phyloP scores from a whole-genome alignment of 2,329 filamentous ascomycete genomes.

The Alternaria ventricosa region DNA sequence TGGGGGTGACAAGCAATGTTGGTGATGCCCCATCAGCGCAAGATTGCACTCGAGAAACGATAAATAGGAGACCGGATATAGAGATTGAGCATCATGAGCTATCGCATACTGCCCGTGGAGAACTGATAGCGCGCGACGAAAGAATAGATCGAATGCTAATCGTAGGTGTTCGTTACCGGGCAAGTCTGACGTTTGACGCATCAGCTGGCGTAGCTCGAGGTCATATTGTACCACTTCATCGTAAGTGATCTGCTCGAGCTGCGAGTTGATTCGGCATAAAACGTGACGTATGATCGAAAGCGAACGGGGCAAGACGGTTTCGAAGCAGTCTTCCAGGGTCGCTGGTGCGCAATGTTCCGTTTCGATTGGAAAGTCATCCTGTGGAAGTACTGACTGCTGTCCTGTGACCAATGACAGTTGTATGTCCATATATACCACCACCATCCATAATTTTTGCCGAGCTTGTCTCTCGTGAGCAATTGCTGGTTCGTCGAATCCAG shows the following conservation, averaged over 20 bases:
- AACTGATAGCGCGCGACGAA: background rate
- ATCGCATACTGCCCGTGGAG: background rate
- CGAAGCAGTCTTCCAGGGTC: background rate
- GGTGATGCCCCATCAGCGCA: background rate
- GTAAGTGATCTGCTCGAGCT: background rate
- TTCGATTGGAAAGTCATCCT: background rate
- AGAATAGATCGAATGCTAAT: background rate
- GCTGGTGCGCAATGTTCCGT: background rate
- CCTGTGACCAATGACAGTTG: background rate
- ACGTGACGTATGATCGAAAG: background rate
- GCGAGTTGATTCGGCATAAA: background rate
- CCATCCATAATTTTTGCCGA: background rate
- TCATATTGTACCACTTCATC: background rate
- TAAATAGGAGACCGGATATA: background rate
- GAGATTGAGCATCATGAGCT: background rate
- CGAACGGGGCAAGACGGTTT: background rate
- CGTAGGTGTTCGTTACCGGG: background rate
- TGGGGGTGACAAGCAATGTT: background rate
- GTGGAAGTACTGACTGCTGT: background rate
- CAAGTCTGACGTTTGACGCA: background rate
- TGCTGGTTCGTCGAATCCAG: conserved; percentile 8
- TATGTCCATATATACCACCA: background rate
- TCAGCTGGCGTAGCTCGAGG: background rate
- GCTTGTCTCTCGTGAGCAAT: background rate
- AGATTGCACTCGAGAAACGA: background rate